phyloP scores from a whole-genome alignment of 2,329 filamentous ascomycete species.

The Penicillium expansum region DNA sequence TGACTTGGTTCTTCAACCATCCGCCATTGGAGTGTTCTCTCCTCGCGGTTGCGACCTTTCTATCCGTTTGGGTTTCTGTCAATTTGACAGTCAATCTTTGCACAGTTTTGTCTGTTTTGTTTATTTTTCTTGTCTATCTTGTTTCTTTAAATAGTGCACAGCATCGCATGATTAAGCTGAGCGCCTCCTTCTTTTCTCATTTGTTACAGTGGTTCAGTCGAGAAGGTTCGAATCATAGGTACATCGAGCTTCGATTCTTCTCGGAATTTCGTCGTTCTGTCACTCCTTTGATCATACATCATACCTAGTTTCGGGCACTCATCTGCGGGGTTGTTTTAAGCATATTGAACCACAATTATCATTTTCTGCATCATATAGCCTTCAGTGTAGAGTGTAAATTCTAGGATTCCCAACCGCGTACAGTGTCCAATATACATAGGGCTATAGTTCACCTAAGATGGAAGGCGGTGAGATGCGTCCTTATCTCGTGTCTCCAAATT shows the following conservation, averaged over 20 bases:
- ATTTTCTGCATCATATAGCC: not conserved
- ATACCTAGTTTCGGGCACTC: not conserved
- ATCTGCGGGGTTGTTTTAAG: not conserved
- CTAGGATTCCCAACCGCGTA: not conserved
- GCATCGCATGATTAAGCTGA: constrained; percentile 24
- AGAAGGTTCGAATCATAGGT: constrained; percentile 8
- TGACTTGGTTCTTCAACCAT: not conserved
- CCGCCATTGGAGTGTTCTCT: not conserved
- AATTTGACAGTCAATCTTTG: constrained; percentile 2
- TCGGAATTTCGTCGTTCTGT: constrained; percentile 9
- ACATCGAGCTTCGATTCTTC: constrained; percentile 3
- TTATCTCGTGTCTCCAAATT: constrained; percentile 6
- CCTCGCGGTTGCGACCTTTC: constrained; percentile 14
- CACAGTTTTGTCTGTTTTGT: not conserved
- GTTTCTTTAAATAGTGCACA: constrained; percentile 22
- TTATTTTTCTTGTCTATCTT: constrained; percentile 9
- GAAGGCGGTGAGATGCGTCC: constrained; percentile 16
- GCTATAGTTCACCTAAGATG: not conserved
- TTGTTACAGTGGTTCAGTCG: constrained; percentile 6
- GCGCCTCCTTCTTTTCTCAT: constrained; percentile 14
- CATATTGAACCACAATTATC: not conserved
- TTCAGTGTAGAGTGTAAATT: not conserved
- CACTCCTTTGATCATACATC: constrained; percentile 2
- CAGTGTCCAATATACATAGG: not conserved
- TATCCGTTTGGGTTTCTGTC: constrained; percentile 9